Percentiles rank a stretch among this genome's conserved stretches.
Conservation (phyloP, 2,329 filamentous ascomycete species). For the Coniosporium tulheliwenetii region DNA sequence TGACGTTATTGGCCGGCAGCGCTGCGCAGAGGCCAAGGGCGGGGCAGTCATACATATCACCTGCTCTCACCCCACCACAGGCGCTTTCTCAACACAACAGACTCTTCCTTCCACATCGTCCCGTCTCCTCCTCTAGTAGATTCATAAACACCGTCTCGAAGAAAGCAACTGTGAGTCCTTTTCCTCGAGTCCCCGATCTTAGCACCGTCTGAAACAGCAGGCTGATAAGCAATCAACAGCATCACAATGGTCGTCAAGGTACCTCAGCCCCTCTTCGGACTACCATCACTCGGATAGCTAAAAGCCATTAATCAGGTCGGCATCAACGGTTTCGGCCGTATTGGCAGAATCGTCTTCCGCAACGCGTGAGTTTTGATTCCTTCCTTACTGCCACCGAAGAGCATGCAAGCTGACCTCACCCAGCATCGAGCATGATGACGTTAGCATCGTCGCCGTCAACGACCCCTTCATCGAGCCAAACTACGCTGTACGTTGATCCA, state of each 20-base stretch:
- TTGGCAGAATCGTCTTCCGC: conserved; percentile 97
- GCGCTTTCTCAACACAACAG: conserved; percentile 1
- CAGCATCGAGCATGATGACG: conserved; percentile 69
- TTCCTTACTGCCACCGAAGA: conserved; percentile 1
- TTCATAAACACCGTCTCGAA: no score
- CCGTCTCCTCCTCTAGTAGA: no score
- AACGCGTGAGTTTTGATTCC: conserved; percentile 52
- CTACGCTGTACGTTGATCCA: conserved; percentile 67
- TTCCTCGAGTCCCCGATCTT: no score
- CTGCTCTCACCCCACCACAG: no score
- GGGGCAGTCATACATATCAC: no score
- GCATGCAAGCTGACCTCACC: conserved; percentile 2
- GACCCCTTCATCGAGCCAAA: conserved; percentile 97
- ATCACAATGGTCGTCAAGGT: conserved; percentile 32
- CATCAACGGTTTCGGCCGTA: conserved; percentile 99
- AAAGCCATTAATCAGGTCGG: conserved; percentile 51
- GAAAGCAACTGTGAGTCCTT: no score
- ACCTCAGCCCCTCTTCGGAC: conserved; percentile 5
- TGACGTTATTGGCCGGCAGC: no score
- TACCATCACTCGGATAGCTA: no score
- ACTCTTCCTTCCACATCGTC: not conserved
- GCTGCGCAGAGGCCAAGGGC: no score
- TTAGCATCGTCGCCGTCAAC: conserved; percentile 93
- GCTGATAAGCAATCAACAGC: no score
- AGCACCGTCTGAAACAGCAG: no score